Evolutionary conservation across 1,284 basidiomycete genomes (phyloP), one percentile per base, ranked within the genome.

Genomic region (Boletus smithii): DNA sequence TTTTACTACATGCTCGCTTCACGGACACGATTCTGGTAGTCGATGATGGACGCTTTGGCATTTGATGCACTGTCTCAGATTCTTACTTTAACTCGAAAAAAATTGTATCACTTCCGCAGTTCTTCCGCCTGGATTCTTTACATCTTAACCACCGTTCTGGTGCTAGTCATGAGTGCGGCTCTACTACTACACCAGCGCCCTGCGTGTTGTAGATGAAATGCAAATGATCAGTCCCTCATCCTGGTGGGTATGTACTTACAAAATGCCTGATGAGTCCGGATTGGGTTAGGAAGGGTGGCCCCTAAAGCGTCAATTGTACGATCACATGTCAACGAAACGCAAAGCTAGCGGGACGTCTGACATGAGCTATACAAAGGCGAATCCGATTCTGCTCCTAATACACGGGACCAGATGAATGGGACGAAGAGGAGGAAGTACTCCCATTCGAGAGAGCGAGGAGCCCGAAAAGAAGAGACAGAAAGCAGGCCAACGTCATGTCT

Each of bases 1-100:
- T 30, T 50, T 49, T 34, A 51, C 44, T 47, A 55, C n/a, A n/a
- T n/a, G n/a, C n/a, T n/a, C 39, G 44, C 24, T 53, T 45, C 44
- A 65, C 11, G 61, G 56, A 64, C 54, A 51, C 34, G 43, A 42
- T 54, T 53, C 49, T 57, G 41, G 49, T 65, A 58, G 50, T 63
- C 30, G 60, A 55, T 17, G 27, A 64, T 42, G 62, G 62, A 64
- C 64, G 37, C 42, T 65, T 49, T 54, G 22, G 61, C 54, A 58
- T 49, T 49, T 18, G 33, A 55, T 31, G 54, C 52, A 66, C 50
- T 33, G 38, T 52, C 29, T 45, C 29, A 20, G 27, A 30, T 23
- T 40, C 8, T 23, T 43, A 31, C 30, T 49, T 11, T 27, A 42
- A 22, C 39, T 33, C 31, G 14, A 41, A 23, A 38, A 44, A 49